Conservation (phyloP, 2,329 filamentous ascomycete species). For the Acephala macrosclerotiorum region DNA sequence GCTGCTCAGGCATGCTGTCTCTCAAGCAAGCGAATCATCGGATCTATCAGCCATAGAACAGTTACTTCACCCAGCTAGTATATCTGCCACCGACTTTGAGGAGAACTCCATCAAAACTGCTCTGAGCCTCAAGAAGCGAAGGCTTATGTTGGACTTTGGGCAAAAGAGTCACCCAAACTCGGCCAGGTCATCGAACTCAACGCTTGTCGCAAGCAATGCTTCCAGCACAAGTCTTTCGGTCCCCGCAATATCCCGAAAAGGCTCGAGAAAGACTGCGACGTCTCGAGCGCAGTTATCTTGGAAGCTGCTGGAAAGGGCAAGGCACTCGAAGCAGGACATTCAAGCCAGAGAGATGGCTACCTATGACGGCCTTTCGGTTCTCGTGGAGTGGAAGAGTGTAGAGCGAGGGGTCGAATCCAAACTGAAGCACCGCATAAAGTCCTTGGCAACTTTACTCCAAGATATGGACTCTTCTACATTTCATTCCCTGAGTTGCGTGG, state of each 20-base stretch:
- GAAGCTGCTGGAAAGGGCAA: constrained; percentile 14
- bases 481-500: constrained; percentile 22
- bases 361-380: constrained; percentile 24
- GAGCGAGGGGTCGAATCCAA: constrained; percentile 17
- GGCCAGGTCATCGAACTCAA: not conserved
- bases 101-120: constrained; percentile 21
- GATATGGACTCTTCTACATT: constrained; percentile 19
- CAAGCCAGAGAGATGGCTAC: constrained; percentile 20
- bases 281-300: constrained; percentile 4
- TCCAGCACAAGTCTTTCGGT: too few relatives aligned
- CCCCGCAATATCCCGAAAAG: too few relatives aligned
- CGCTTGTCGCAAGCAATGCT: constrained; percentile 3
- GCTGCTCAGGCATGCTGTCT: constrained; percentile 24
- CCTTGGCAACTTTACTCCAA: constrained; percentile 25
- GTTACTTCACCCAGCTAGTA: constrained; percentile 17
- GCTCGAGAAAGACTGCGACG: not conserved
- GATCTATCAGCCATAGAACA: constrained; percentile 22
- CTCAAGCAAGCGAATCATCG: constrained; percentile 15
- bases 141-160: constrained; percentile 18
- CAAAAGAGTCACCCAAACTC: constrained; percentile 2
- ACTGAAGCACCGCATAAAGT: constrained; percentile 25
- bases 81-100: constrained; percentile 2
- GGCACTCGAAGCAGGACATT: not conserved
- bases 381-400: constrained; percentile 30
- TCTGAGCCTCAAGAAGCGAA: constrained; percentile 20